A percentile compares a stretch with the other conserved stretches of the same genome.
phyloP scores from a whole-genome alignment of 345 rosid genomes.

The Theobroma cacao region DNA sequence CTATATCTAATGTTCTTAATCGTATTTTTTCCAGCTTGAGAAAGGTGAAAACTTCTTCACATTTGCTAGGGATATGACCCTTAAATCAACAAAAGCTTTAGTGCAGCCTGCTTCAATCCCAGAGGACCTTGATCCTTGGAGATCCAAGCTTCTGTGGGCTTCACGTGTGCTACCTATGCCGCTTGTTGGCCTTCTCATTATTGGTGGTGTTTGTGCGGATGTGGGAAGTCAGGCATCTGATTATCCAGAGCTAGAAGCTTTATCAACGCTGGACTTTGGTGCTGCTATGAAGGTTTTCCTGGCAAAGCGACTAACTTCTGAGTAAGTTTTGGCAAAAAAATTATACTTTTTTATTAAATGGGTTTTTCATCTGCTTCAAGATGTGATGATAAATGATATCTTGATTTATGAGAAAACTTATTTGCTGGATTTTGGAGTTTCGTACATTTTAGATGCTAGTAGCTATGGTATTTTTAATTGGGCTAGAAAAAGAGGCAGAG shows the following conservation, averaged over 20 bases:
- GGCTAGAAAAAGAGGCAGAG: neutral
- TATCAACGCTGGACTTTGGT: conserved; percentile 78
- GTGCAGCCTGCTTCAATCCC: conserved; percentile 55
- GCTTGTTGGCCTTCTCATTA: conserved; percentile 85
- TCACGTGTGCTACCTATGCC: conserved; percentile 97
- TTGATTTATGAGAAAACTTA: neutral
- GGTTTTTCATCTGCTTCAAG: neutral
- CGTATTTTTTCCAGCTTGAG: conserved; percentile 50
- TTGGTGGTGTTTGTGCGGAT: conserved; percentile 67
- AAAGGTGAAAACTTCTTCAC: conserved; percentile 90
- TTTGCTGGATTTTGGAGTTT: neutral
- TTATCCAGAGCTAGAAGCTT: conserved; percentile 78
- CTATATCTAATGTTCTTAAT: conserved; percentile 15
- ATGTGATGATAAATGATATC: neutral
- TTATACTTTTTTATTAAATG: too few relatives aligned
- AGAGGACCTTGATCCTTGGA: conserved; percentile 75
- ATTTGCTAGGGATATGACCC: conserved; percentile 84
- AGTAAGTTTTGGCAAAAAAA: conserved; percentile 44
- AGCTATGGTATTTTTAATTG: neutral
- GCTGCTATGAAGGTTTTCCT: conserved; percentile 93
- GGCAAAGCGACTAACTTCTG: conserved; percentile 80
- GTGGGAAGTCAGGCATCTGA: conserved; percentile 57
- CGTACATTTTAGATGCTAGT: neutral
- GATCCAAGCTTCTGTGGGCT: conserved; percentile 92
- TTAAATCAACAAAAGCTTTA: conserved; percentile 81